Evolutionary conservation across 2,329 filamentous ascomycete species (phyloP), one percentile per base, ranked within the genome.

Genomic region (Parastagonospora nodorum): DNA sequence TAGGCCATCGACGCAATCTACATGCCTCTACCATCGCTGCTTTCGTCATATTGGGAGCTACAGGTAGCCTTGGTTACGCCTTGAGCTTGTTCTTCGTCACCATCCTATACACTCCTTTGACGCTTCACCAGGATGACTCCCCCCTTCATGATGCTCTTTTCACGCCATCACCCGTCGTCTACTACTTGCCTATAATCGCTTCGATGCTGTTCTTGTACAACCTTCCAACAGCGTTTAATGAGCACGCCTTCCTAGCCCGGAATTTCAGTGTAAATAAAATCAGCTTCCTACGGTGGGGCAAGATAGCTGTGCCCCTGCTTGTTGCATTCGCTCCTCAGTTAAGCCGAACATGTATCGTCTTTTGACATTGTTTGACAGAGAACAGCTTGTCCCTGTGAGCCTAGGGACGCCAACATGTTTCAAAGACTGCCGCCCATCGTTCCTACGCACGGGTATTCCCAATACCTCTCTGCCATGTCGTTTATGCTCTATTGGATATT

Each of bases 1-100:
- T 33, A 78, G 77, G 75, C 16, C 78, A 79, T 38, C 76, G 83
- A 56, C 80, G 84, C 47, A 80, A 79, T 14, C 80, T 88, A 9
- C 78, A 81, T 0, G 72, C 79, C 44, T 71, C 48, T 6, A 65
- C 62, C 2, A 67, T 83, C 1, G 80, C 81, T 67, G 78, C 81
- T 2, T 87, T 86, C 57, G 76, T 86, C 51, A 67, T 79, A 11
- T 70, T 88, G n/a, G 80, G 80, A 12, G 83, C 87, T 45, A 73
- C 84, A 5, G 79, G 86, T 45, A 83, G 79, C 48, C 71, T 88
- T 9, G 84, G 83, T 0, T 86, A 83, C 58, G 82, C 84, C 2
- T 81, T 85, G 68, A 87, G 84, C 58, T 70, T 88, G 28, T 88
- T 88, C 73, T 85, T 83, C 61, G 63, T 86, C 8, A 79, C 82